These are phyloP conservation scores for Podaxis sp. DNA, from an alignment of 768 basidiomycete genomes.

Conservation along the genomic window DNA sequence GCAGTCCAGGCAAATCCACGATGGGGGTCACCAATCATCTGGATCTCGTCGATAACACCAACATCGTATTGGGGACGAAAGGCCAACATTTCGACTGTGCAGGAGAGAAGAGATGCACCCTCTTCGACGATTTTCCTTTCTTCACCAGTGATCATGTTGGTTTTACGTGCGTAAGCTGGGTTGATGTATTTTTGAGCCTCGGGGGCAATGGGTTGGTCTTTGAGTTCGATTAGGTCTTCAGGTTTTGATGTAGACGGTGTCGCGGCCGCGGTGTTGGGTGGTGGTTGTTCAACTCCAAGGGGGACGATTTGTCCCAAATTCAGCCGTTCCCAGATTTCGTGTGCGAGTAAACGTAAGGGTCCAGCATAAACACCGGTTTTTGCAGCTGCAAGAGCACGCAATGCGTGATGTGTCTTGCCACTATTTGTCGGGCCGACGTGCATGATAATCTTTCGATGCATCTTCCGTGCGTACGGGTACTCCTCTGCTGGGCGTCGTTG, in stretches of 20 bases:
- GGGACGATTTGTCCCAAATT: constrained; percentile 90
- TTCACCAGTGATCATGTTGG: constrained; percentile 92
- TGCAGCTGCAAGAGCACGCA: constrained; percentile 83
- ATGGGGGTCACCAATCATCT: constrained; percentile 81
- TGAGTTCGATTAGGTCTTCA: background rate
- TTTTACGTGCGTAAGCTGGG: constrained; percentile 53
- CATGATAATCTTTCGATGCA: constrained; percentile 80
- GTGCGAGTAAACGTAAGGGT: constrained; percentile 88
- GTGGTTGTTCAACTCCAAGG: constrained; percentile 46
- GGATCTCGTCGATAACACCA: constrained; percentile 95
- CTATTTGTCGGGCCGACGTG: constrained; percentile 98
- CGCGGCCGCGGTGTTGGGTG: constrained; percentile 7
- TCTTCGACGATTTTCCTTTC: constrained; percentile 72
- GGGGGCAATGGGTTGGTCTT: background rate
- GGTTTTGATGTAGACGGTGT: constrained; percentile 19
- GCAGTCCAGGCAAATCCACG: constrained; percentile 83
- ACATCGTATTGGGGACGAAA: constrained; percentile 55
- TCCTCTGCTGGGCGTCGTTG: constrained; percentile 41
- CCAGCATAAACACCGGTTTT: constrained; percentile 81
- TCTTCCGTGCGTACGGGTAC: constrained; percentile 51
- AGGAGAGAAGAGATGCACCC: constrained; percentile 61
- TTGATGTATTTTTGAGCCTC: constrained; percentile 36
- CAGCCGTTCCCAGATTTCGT: constrained; percentile 91
- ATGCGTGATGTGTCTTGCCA: constrained; percentile 93
- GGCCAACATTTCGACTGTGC: constrained; percentile 92